phyloP scores from a whole-genome alignment of 139 green algal genomes.

The Chlamydomonas sp. region DNA sequence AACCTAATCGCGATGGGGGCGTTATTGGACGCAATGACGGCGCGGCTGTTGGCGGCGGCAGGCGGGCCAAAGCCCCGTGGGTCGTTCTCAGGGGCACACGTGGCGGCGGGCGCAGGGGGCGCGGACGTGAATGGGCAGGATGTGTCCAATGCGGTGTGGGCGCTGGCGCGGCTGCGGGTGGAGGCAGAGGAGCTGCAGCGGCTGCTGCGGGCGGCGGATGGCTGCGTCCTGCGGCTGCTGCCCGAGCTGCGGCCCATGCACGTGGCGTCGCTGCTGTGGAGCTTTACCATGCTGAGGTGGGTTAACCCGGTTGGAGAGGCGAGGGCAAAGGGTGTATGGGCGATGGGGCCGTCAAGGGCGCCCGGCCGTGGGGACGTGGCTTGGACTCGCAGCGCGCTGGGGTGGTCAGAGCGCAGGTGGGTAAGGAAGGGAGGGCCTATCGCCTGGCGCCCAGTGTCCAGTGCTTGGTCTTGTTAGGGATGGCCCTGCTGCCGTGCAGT shows the following conservation, averaged over 20 bases:
- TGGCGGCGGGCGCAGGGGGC: neutral
- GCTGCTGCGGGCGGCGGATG: constrained; percentile 16
- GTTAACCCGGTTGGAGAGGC: too few relatives aligned
- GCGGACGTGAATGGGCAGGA: constrained; percentile 26
- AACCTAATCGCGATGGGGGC: neutral
- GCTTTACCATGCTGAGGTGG: neutral
- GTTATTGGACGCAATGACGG: neutral
- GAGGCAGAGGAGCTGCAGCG: neutral
- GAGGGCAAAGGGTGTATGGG: too few relatives aligned
- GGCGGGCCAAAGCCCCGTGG: neutral
- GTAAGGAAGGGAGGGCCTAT: too few relatives aligned
- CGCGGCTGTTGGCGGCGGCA: neutral
- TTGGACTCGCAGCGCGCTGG: too few relatives aligned
- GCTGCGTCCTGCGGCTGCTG: neutral
- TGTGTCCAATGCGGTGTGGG: constrained; percentile 40
- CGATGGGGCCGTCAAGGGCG: too few relatives aligned
- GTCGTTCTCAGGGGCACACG: neutral
- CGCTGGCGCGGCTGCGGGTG: constrained; percentile 8
- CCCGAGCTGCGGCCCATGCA: constrained; percentile 16
- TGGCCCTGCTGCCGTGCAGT: too few relatives aligned
- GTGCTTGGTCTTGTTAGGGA: too few relatives aligned
- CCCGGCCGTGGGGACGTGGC: too few relatives aligned
- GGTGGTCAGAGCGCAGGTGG: too few relatives aligned
- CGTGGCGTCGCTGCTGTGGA: constrained; percentile 39
- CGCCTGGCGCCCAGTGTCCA: too few relatives aligned